These are phyloP conservation scores for Corinectria fuckeliana DNA, from an alignment of 2,329 filamentous ascomycete species.

Conservation along the genomic window DNA sequence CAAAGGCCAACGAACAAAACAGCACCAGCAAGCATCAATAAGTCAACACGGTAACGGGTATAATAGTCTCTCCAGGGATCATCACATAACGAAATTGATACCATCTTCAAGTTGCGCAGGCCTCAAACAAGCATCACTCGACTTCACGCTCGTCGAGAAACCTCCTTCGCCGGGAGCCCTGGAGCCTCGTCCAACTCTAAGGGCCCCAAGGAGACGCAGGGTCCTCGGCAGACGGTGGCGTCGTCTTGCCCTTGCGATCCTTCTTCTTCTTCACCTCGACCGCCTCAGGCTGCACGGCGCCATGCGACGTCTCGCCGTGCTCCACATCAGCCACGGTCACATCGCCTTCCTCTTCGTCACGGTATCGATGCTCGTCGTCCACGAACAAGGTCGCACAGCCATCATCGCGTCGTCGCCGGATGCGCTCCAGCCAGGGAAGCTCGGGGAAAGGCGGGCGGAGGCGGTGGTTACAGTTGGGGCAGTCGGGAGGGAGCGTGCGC, in stretches of 20 bases:
- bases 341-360: slow-evolving; percentile 35
- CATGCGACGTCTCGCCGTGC: slow-evolving; percentile 9
- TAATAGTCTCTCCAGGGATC: slow-evolving; percentile 11
- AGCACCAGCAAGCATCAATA: neutral
- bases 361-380: slow-evolving; percentile 37
- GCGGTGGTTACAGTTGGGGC: slow-evolving; percentile 48
- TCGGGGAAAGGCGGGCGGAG: slow-evolving; percentile 47
- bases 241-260: slow-evolving; percentile 33
- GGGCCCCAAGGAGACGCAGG: slow-evolving; percentile 25
- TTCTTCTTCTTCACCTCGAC: slow-evolving; percentile 34
- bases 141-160: neutral
- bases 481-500: slow-evolving; percentile 48
- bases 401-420: slow-evolving; percentile 23
- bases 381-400: slow-evolving; percentile 31
- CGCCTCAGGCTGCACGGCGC: slow-evolving; percentile 25
- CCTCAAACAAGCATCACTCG: neutral
- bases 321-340: slow-evolving; percentile 8
- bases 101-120: slow-evolving; percentile 1
- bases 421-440: slow-evolving; percentile 43
- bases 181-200: slow-evolving; percentile 1
- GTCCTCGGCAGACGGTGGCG: slow-evolving; percentile 29
- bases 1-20: neutral
- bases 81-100: slow-evolving; percentile 13
- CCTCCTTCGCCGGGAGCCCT: neutral
- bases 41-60: slow-evolving; percentile 15